These are phyloP conservation scores for Penicillium sp. DNA, from an alignment of 2,329 filamentous ascomycete species.

Conservation along the genomic window DNA sequence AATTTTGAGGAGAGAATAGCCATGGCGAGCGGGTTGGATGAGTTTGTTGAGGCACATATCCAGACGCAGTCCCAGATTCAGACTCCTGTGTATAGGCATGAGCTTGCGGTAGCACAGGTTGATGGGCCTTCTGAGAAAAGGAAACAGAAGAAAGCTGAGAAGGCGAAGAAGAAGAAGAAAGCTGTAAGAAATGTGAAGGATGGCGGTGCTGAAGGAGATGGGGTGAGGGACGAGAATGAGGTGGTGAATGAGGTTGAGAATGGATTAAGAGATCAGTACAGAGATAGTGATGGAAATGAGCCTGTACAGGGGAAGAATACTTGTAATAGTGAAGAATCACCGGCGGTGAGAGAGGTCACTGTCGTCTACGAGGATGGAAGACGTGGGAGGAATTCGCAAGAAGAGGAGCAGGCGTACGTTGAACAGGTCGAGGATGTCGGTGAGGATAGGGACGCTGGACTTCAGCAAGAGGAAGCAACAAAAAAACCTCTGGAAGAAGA, in stretches of 20 bases:
- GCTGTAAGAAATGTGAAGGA: background rate
- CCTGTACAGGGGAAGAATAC: background rate
- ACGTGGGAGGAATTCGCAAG: background rate
- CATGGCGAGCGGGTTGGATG: background rate
- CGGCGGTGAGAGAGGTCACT: background rate
- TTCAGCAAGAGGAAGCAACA: background rate
- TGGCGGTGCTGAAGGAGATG: background rate
- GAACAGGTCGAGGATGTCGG: background rate
- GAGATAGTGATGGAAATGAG: background rate
- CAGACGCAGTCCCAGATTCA: background rate
- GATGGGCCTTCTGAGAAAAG: slow-evolving; percentile 15
- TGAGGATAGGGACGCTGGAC: background rate
- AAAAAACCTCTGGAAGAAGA: background rate
- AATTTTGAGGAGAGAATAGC: background rate
- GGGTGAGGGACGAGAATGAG: background rate
- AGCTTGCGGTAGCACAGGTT: slow-evolving; percentile 9
- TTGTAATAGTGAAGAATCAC: background rate
- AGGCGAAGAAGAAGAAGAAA: slow-evolving; percentile 19
- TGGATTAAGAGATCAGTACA: background rate
- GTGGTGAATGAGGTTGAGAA: background rate
- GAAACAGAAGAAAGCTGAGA: slow-evolving; percentile 21
- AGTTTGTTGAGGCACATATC: background rate
- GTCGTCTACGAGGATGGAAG: background rate
- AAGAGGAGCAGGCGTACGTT: background rate
- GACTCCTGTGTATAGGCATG: background rate